Evolutionary conservation across 2,329 filamentous ascomycete species (phyloP).

Genomic region (Pseudogymnoascus sp.): DNA sequence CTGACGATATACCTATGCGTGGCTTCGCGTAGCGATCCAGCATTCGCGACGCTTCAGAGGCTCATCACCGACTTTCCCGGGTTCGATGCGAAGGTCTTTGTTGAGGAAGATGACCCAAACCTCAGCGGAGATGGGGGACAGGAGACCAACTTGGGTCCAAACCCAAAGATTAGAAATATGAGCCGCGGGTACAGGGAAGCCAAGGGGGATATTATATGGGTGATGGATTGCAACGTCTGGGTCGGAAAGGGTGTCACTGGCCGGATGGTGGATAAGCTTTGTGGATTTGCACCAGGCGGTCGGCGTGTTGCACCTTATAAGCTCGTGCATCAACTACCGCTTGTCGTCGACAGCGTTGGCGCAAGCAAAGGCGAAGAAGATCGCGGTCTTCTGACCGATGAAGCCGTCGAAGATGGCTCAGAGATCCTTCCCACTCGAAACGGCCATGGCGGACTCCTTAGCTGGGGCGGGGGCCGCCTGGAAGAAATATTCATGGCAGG

Average conservation of each 20-base stretch:
- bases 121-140: slow-evolving; percentile 47
- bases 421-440: slow-evolving; percentile 21
- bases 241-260: slow-evolving; percentile 68
- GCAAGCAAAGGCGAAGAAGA: slow-evolving; percentile 22
- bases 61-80: slow-evolving; percentile 65
- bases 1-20: slow-evolving; percentile 79
- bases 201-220: slow-evolving; percentile 81
- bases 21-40: slow-evolving; percentile 63
- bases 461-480: slow-evolving; percentile 62
- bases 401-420: slow-evolving; percentile 21
- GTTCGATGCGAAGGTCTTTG: slow-evolving; percentile 61
- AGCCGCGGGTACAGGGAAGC: slow-evolving; percentile 87
- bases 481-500: slow-evolving; percentile 95
- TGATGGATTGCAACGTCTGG: slow-evolving; percentile 96
- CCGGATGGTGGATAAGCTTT: slow-evolving; percentile 81
- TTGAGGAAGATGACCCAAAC: slow-evolving; percentile 73
- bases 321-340: slow-evolving; percentile 87
- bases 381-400: slow-evolving; percentile 20
- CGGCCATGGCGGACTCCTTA: slow-evolving; percentile 25
- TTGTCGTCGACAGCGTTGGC: slow-evolving; percentile 68
- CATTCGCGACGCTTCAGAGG: slow-evolving; percentile 62
- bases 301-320: slow-evolving; percentile 57
- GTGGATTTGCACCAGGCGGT: slow-evolving; percentile 50
- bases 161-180: slow-evolving; percentile 97
- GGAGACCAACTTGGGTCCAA: slow-evolving; percentile 65